A percentile compares a stretch with the other conserved stretches of the same genome.
Conservation (phyloP, 768 basidiomycete species). For the Rhodotorula toruloides region DNA sequence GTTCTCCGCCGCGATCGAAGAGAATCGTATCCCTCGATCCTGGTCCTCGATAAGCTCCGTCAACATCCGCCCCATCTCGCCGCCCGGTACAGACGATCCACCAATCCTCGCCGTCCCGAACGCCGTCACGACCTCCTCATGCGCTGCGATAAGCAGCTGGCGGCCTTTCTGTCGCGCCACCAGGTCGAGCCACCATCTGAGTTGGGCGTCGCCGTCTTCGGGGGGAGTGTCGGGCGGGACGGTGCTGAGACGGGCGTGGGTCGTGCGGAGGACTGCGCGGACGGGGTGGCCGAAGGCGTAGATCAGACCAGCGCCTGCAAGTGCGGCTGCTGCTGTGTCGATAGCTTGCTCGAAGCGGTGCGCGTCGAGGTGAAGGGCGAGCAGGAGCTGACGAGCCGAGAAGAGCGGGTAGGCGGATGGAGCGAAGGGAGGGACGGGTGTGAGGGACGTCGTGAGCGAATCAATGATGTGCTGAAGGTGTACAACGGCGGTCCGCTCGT, state of each 20-base stretch:
- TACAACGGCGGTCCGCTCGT: constrained; percentile 54
- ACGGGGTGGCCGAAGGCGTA: constrained; percentile 30
- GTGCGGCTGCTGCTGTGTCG: constrained; percentile 47
- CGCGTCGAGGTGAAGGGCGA: constrained; percentile 49
- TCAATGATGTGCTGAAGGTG: constrained; percentile 52
- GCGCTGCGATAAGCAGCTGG: not conserved
- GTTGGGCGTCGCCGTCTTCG: constrained; percentile 2
- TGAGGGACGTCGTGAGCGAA: constrained; percentile 54
- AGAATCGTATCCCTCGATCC: constrained; percentile 5
- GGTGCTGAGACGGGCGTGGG: constrained; percentile 26
- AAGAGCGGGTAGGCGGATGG: constrained; percentile 72
- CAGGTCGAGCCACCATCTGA: constrained; percentile 16
- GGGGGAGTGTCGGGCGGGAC: not conserved
- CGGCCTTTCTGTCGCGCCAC: not conserved
- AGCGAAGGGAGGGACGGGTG: constrained; percentile 58
- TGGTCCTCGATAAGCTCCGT: not conserved
- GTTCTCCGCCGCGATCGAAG: too few relatives aligned
- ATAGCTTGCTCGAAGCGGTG: constrained; percentile 43
- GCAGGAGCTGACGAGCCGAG: constrained; percentile 65
- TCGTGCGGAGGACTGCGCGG: constrained; percentile 13
- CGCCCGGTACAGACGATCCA: constrained; percentile 17
- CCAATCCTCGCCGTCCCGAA: constrained; percentile 13
- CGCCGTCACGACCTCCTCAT: constrained; percentile 9
- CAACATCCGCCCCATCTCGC: constrained; percentile 16
- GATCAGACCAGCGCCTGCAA: not conserved